Percentiles rank a stretch among this genome's conserved stretches.
Evolutionary conservation across 345 rosid species (phyloP).

Genomic region (Eucalyptus coolabah): DNA sequence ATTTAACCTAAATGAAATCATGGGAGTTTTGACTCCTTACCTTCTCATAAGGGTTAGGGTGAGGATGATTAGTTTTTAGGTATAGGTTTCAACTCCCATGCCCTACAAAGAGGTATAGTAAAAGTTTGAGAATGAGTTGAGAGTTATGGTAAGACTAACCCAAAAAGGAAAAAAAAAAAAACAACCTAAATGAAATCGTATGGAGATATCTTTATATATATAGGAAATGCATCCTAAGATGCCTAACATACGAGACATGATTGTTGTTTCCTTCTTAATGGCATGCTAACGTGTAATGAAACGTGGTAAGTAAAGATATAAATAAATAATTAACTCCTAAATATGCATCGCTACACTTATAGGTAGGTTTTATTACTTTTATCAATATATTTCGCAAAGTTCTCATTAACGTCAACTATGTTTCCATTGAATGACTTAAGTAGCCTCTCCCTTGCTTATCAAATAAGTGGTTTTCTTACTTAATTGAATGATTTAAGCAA

Average conservation of each 20-base stretch:
- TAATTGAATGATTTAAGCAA: background rate
- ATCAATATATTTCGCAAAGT: background rate
- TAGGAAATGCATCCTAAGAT: background rate
- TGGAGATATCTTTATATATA: background rate
- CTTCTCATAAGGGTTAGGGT: too few relatives aligned
- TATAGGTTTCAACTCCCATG: too few relatives aligned
- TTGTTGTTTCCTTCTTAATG: background rate
- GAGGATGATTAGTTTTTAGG: too few relatives aligned
- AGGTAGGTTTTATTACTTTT: background rate
- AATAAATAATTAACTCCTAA: background rate
- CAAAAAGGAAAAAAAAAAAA: too few relatives aligned
- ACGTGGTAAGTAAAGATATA: background rate
- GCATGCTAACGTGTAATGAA: background rate
- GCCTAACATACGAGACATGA: background rate
- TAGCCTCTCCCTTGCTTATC: background rate
- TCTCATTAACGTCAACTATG: background rate
- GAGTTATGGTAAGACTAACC: too few relatives aligned
- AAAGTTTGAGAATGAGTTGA: too few relatives aligned
- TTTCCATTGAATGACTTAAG: background rate
- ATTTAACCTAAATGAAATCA: background rate
- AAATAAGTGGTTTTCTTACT: background rate
- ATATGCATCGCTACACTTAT: background rate
- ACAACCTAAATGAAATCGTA: background rate
- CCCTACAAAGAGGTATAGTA: too few relatives aligned
- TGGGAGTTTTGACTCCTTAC: too few relatives aligned